These are phyloP conservation scores for Diplodia seriata DNA, from an alignment of 2,329 filamentous ascomycete species.

Conservation along the genomic window DNA sequence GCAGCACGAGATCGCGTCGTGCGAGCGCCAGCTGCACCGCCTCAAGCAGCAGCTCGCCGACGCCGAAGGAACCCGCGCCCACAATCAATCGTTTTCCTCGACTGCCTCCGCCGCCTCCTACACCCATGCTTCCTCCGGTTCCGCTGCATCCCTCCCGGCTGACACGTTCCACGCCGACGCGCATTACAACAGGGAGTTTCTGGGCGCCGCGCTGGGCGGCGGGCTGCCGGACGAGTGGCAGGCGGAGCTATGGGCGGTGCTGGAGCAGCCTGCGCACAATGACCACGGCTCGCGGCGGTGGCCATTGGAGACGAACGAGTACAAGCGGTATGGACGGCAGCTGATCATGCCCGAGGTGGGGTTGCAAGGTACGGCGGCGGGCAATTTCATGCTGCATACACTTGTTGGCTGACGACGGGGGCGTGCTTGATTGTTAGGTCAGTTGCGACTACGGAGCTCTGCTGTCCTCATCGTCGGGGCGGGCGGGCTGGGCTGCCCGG, in stretches of 20 bases:
- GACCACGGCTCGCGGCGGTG: conserved; percentile 52
- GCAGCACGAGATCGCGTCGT: conserved; percentile 51
- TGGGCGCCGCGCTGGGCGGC: conserved; percentile 48
- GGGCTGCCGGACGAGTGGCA: conserved; percentile 53
- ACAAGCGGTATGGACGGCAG: conserved; percentile 86
- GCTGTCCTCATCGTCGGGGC: conserved; percentile 83
- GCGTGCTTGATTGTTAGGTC: conserved; percentile 60
- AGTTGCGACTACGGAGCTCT: conserved; percentile 73
- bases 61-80: conserved; percentile 43
- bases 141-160: conserved; percentile 37
- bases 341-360: conserved; percentile 87
- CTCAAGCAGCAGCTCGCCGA: conserved; percentile 52
- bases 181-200: conserved; percentile 37
- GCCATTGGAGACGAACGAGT: conserved; percentile 76
- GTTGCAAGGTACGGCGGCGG: conserved; percentile 64
- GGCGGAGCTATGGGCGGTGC: conserved; percentile 50
- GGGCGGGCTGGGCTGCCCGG: conserved; percentile 89
- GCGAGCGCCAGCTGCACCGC: conserved; percentile 51
- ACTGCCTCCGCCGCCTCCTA: conserved; percentile 34
- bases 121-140: conserved; percentile 36
- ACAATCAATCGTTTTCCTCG: neutral
- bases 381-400: neutral
- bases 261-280: conserved; percentile 41
- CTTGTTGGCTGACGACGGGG: neutral
- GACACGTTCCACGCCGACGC: conserved; percentile 35